These are phyloP conservation scores for Komagataella pastoris DNA, from an alignment of 805 yeast genomes.

Conservation along the genomic window DNA sequence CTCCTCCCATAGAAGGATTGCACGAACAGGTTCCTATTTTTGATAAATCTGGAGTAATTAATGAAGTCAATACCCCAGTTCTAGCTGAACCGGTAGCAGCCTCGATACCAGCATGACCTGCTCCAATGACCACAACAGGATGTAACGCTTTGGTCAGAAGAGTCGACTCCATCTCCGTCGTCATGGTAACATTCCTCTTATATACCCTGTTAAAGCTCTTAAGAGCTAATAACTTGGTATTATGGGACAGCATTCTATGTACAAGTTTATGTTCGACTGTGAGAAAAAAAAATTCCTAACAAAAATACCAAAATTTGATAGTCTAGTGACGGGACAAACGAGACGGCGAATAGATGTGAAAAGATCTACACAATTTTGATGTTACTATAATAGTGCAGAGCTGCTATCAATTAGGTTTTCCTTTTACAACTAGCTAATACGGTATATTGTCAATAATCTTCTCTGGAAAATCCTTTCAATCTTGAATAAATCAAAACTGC, in stretches of 20 bases:
- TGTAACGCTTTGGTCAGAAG: constrained; percentile 18
- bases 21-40: constrained; percentile 94
- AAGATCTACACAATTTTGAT: neutral
- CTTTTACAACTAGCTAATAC: neutral
- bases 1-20: constrained; percentile 97
- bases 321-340: neutral
- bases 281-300: neutral
- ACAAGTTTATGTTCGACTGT: neutral
- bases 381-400: neutral
- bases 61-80: constrained; percentile 53
- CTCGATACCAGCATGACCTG: constrained; percentile 98
- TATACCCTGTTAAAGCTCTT: neutral
- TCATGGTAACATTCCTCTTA: constrained; percentile 11
- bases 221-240: neutral
- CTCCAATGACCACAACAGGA: constrained; percentile 87
- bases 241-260: neutral
- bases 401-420: neutral
- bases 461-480: too few relatives aligned
- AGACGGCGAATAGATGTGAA: neutral
- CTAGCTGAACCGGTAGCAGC: constrained; percentile 93
- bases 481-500: neutral
- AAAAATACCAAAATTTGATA: too few relatives aligned
- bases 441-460: too few relatives aligned
- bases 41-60: constrained; percentile 62
- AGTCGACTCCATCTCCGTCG: constrained; percentile 19